Base-by-base conservation (phyloP, 2,329 filamentous ascomycete genomes). In the Podosphaera xanthii region DNA sequence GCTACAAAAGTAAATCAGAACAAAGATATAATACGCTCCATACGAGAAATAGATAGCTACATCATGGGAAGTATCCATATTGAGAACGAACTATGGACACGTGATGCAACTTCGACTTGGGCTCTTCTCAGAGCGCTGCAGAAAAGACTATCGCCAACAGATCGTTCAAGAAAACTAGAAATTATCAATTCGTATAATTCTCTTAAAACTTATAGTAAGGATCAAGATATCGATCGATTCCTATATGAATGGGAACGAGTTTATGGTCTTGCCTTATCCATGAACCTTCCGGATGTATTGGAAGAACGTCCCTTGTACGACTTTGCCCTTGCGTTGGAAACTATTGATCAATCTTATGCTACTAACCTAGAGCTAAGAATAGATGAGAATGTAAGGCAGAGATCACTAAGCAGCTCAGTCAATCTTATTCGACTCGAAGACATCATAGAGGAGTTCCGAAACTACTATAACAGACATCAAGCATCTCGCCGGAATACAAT, bases 281-380 rank as follows among this genome's bases (percentile, higher is more conserved):
- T 56, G 4, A 56, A 56, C 9, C 35, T 56, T 10, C 53, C 53
- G 10, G 53, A 38, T 56, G 53, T 56, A 4, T 38, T 38, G 4
- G 53, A 56, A 1, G 53, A 56, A 40, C 53, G 53, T 2, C 8
- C 53, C 14, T 31, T 56, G 6, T 56, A 56, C 9, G 35, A 56
- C 22, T 22, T 22, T 22, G 22, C 22, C 22, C 22, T 22, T 22
- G 22, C 22, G 22, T 22, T 22, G 22, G 22, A 22, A 22, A 22
- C 22, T 22, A 22, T 22, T 22, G 22, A 22, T 22, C 22, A 22
- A 22, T 22, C 35, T 56, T 56, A 56, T 42, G 53, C 53, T 34
- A 56, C 53, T 5, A 56, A 56, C 31, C 53, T 56, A 12, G 53
- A 56, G 14, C 35, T 56, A n/a, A 56, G 36, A 56, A 56, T 56